Percentiles rank a stretch among this genome's conserved stretches.
Conservation (phyloP, 345 rosid species). For the Populus alba region DNA sequence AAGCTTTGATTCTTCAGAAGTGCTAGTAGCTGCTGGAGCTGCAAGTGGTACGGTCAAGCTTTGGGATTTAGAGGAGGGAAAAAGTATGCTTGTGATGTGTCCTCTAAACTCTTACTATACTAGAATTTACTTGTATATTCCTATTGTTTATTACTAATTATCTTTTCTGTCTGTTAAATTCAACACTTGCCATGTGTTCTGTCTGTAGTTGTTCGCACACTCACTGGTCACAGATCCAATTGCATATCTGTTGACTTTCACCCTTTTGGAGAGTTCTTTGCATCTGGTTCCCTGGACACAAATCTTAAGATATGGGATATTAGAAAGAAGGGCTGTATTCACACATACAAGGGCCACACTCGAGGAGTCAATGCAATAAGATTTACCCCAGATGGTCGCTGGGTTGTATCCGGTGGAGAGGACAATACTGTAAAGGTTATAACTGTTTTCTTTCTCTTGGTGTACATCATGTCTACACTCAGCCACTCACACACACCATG, state of each 20-base stretch:
- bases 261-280: slow-evolving; percentile 98
- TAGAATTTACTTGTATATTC: not conserved
- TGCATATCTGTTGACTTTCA: slow-evolving; percentile 96
- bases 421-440: slow-evolving; percentile 91
- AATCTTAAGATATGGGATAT: slow-evolving; percentile 99
- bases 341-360: slow-evolving; percentile 98
- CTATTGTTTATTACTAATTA: not conserved
- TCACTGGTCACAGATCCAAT: slow-evolving; percentile 94
- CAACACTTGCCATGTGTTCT: slow-evolving; percentile 1
- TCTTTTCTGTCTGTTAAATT: slow-evolving; percentile 7
- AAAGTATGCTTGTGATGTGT: slow-evolving; percentile 44
- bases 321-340: slow-evolving; percentile 93
- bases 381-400: slow-evolving; percentile 98
- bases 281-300: slow-evolving; percentile 96
- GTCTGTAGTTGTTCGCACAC: slow-evolving; percentile 83
- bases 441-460: slow-evolving; percentile 11
- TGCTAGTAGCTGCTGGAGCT: slow-evolving; percentile 93
- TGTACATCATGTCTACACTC: not conserved
- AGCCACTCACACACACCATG: not conserved
- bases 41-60: slow-evolving; percentile 96
- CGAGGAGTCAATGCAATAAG: slow-evolving; percentile 95
- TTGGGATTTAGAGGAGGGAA: slow-evolving; percentile 99
- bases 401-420: slow-evolving; percentile 99
- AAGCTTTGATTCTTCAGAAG: slow-evolving; percentile 91
- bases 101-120: not conserved